Percentiles rank a stretch among this genome's conserved stretches.
phyloP scores from a whole-genome alignment of 371 early-diverging fungal genomes.

The Saksenaea vasiformis region DNA sequence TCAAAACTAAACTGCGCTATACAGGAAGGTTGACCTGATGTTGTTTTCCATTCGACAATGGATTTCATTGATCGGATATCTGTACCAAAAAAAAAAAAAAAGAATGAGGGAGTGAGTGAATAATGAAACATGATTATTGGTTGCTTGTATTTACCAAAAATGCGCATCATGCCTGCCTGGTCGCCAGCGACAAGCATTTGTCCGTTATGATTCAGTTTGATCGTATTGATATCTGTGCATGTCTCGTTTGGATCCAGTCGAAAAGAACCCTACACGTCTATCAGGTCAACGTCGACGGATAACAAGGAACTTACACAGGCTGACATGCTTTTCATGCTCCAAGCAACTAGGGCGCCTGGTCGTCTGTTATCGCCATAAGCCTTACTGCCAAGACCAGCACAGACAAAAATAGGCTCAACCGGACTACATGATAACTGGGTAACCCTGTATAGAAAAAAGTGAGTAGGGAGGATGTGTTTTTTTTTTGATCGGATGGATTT shows the following conservation, averaged over 20 bases:
- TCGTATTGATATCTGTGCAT: conserved; percentile 47
- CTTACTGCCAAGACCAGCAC: conserved; percentile 46
- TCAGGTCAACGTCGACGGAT: not conserved
- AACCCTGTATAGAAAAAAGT: conserved; percentile 38
- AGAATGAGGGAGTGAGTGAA: no score
- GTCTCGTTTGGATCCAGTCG: conserved; percentile 25
- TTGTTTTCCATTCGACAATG: conserved; percentile 62
- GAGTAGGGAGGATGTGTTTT: not conserved
- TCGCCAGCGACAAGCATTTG: conserved; percentile 65
- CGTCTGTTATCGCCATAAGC: conserved; percentile 17
- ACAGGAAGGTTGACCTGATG: conserved; percentile 40
- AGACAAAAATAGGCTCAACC: conserved; percentile 58
- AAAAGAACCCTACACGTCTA: conserved; percentile 31
- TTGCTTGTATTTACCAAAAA: conserved; percentile 48
- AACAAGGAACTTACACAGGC: conserved; percentile 41
- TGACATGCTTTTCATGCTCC: conserved; percentile 65
- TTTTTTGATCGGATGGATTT: not conserved
- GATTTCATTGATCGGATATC: conserved; percentile 60
- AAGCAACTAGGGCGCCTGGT: conserved; percentile 52
- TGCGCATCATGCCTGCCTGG: conserved; percentile 52
- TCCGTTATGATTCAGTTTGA: conserved; percentile 68
- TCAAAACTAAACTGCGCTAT: conserved; percentile 70
- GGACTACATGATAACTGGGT: conserved; percentile 60
- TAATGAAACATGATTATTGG: no score
- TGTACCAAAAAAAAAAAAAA: conserved; percentile 7